These are phyloP conservation scores for Talaromyces rugulosus DNA, from an alignment of 2,329 filamentous ascomycete species.

Conservation along the genomic window DNA sequence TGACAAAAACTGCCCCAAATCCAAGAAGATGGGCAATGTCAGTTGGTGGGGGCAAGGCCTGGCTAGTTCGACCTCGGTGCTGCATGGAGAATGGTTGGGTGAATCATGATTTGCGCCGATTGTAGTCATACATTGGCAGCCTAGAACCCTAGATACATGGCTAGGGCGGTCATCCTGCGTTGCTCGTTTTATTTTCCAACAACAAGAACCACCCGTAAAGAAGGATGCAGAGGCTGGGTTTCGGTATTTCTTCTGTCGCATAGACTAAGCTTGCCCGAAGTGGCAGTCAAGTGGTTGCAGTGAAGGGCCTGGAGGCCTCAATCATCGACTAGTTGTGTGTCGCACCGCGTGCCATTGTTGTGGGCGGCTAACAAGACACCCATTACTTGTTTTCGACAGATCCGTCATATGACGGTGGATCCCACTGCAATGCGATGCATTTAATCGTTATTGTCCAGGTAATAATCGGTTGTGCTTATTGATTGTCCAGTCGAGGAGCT, in stretches of 20 bases:
- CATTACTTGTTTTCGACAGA: background rate
- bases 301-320: background rate
- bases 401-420: background rate
- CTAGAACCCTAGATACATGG: constrained; percentile 6
- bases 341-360: background rate
- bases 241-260: background rate
- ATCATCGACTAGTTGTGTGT: background rate
- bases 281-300: background rate
- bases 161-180: background rate
- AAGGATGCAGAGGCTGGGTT: background rate
- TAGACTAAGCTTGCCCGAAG: background rate
- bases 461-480: background rate
- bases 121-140: constrained; percentile 8
- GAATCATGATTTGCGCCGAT: constrained; percentile 9
- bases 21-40: background rate
- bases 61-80: background rate
- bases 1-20: background rate
- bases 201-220: background rate
- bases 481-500: background rate
- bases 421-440: background rate
- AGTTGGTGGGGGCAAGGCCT: constrained; percentile 1
- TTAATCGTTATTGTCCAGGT: background rate
- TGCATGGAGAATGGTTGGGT: constrained; percentile 3
- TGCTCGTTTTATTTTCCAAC: background rate
- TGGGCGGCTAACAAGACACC: background rate